These are phyloP conservation scores for Verruconis gallopava DNA, from an alignment of 2,329 filamentous ascomycete species.

Conservation along the genomic window DNA sequence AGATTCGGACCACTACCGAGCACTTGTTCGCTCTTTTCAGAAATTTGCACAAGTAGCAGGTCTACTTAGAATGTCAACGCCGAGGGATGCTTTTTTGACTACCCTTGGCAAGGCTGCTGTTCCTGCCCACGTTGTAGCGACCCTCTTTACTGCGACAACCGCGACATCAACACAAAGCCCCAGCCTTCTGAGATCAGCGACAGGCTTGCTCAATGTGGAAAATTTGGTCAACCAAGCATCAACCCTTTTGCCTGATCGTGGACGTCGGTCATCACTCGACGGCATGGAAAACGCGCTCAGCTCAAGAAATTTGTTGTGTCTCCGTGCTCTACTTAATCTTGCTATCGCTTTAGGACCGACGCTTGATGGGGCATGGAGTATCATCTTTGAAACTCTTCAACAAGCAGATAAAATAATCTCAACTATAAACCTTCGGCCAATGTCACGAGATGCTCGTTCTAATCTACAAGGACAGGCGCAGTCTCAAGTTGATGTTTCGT, in stretches of 20 bases:
- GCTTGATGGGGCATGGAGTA: slow-evolving; percentile 72
- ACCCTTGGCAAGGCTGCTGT: slow-evolving; percentile 88
- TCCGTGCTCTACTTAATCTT: slow-evolving; percentile 83
- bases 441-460: slow-evolving; percentile 27
- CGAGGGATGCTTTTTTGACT: slow-evolving; percentile 86
- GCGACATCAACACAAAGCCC: slow-evolving; percentile 31
- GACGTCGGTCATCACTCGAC: slow-evolving; percentile 47
- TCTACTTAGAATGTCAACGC: slow-evolving; percentile 68
- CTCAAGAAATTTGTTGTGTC: slow-evolving; percentile 77
- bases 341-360: slow-evolving; percentile 90
- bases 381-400: slow-evolving; percentile 81
- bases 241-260: slow-evolving; percentile 41
- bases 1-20: slow-evolving; percentile 88
- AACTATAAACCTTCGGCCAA: slow-evolving; percentile 9
- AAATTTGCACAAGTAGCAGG: slow-evolving; percentile 92
- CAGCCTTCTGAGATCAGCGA: slow-evolving; percentile 56
- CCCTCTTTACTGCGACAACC: slow-evolving; percentile 21
- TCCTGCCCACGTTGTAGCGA: slow-evolving; percentile 53
- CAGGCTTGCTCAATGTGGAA: slow-evolving; percentile 62
- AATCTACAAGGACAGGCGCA: slow-evolving; percentile 26
- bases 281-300: slow-evolving; percentile 42
- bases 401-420: slow-evolving; percentile 68
- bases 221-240: slow-evolving; percentile 36
- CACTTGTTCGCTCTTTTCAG: slow-evolving; percentile 82
- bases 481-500: slow-evolving; percentile 26